These are phyloP conservation scores for Solanum megistacrolobum DNA, from an alignment of 257 asterid genomes.

Conservation along the genomic window DNA sequence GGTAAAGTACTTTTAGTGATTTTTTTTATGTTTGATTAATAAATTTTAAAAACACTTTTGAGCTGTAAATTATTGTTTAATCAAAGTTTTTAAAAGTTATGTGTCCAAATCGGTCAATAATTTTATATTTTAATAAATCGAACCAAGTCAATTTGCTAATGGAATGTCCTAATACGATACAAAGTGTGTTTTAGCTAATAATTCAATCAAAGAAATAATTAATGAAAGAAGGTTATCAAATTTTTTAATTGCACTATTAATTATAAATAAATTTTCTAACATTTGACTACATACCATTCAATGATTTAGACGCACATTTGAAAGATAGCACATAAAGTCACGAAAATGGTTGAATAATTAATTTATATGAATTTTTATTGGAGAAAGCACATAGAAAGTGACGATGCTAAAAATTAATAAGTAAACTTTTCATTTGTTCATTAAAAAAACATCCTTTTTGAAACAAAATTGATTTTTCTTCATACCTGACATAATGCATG, in stretches of 20 bases:
- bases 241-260: background rate
- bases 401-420: no score
- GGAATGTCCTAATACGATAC: background rate
- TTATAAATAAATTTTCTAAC: no score
- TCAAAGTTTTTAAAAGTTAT: no score
- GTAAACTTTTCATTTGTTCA: no score
- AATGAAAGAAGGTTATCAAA: background rate
- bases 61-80: background rate
- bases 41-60: no score
- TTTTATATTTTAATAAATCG: no score
- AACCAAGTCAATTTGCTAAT: no score
- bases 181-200: background rate
- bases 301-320: background rate
- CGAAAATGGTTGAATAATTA: background rate
- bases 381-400: background rate
- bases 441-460: background rate
- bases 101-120: no score
- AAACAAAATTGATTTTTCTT: no score
- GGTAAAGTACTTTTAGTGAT: no score
- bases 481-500: background rate
- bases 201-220: background rate
- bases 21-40: background rate
- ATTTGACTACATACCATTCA: background rate
- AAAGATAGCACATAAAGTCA: background rate
- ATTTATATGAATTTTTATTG: no score